These are phyloP conservation scores for Delphinella strobiligena DNA, from an alignment of 2,329 filamentous ascomycete genomes.

Conservation along the genomic window DNA sequence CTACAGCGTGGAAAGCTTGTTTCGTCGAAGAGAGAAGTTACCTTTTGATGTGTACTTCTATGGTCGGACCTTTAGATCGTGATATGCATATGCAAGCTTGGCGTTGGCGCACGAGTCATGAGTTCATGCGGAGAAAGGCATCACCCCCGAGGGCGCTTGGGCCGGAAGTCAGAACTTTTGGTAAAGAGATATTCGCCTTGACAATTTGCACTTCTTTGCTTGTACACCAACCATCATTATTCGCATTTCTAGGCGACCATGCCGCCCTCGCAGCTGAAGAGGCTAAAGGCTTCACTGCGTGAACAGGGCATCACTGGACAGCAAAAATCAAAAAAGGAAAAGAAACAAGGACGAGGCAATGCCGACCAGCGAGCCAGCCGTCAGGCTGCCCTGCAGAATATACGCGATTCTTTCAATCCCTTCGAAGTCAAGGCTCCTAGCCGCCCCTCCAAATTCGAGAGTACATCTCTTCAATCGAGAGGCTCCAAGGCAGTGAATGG, in stretches of 20 bases:
- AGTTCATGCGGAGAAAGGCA: too few relatives aligned
- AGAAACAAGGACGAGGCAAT: slow-evolving; percentile 52
- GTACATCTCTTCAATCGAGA: slow-evolving; percentile 53
- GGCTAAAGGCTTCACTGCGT: slow-evolving; percentile 78
- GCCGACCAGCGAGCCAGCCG: slow-evolving; percentile 62
- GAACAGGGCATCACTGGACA: slow-evolving; percentile 85
- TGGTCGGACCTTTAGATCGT: too few relatives aligned
- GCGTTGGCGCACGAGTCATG: too few relatives aligned
- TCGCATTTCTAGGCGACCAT: too few relatives aligned
- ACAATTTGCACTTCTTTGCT: too few relatives aligned
- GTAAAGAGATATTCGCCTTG: too few relatives aligned
- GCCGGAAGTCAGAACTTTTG: too few relatives aligned
- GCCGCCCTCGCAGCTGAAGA: slow-evolving; percentile 93
- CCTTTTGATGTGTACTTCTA: too few relatives aligned
- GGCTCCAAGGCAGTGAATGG: slow-evolving; percentile 28
- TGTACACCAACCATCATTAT: slow-evolving; percentile 12
- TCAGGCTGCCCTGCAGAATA: slow-evolving; percentile 65
- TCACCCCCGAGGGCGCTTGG: too few relatives aligned
- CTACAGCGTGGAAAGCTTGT: too few relatives aligned
- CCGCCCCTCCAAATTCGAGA: slow-evolving; percentile 71
- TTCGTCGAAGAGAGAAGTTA: too few relatives aligned
- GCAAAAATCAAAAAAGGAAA: slow-evolving; percentile 91
- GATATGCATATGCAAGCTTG: too few relatives aligned
- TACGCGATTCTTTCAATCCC: slow-evolving; percentile 94
- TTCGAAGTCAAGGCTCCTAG: slow-evolving; percentile 78